Evolutionary conservation across 768 basidiomycete species (phyloP).

Genomic region (Hygrocybe punicea): DNA sequence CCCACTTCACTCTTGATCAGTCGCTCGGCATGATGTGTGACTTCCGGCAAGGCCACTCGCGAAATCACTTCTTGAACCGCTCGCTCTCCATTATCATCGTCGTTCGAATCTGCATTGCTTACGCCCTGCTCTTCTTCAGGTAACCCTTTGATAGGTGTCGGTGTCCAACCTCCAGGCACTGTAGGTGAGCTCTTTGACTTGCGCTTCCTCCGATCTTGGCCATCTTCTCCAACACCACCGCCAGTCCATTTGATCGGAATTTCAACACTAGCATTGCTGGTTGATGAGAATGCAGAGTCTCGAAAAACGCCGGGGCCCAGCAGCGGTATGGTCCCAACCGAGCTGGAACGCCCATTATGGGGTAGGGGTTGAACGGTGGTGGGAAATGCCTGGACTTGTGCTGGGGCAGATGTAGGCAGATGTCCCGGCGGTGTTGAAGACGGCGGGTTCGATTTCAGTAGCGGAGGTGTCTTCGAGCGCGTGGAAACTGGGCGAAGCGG

Average conservation of each 20-base stretch:
- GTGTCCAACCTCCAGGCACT: conserved; percentile 56
- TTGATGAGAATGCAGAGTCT: conserved; percentile 59
- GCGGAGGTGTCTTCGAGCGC: conserved; percentile 42
- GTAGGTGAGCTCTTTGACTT: conserved; percentile 30
- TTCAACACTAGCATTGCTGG: conserved; percentile 45
- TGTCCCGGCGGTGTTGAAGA: conserved; percentile 7
- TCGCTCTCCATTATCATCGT: conserved; percentile 27
- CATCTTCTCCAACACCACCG: conserved; percentile 14
- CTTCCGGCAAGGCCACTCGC: conserved; percentile 52
- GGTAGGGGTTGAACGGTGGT: neutral
- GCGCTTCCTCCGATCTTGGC: neutral
- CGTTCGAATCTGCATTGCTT: conserved; percentile 22
- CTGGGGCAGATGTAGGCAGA: neutral
- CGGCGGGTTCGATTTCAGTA: conserved; percentile 27
- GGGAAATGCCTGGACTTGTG: conserved; percentile 6
- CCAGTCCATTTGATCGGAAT: conserved; percentile 66
- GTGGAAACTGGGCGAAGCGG: conserved; percentile 34
- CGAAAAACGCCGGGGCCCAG: conserved; percentile 60
- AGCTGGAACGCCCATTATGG: conserved; percentile 5
- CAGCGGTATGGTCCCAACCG: conserved; percentile 35
- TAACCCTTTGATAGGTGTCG: conserved; percentile 51
- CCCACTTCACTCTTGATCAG: conserved; percentile 64
- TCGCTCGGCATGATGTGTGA: conserved; percentile 42
- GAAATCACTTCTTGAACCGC: conserved; percentile 50
- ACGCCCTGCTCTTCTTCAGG: conserved; percentile 21